Evolutionary conservation across 169 alveolate species (phyloP), one percentile per base, ranked within the genome.

Genomic region (Cryptosporidium canis): DNA sequence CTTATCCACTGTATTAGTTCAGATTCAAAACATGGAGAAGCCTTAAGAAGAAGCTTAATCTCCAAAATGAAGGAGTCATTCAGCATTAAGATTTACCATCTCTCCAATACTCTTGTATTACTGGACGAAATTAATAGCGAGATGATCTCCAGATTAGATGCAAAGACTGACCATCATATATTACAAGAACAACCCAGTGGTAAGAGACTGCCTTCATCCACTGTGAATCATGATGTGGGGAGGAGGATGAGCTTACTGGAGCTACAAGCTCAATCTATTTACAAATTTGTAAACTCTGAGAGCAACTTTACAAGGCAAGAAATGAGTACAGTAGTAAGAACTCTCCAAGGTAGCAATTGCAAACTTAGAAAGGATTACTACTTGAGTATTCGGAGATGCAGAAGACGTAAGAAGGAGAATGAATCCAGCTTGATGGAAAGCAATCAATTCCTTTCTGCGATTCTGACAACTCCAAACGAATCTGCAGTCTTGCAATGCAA

Each of bases 201-300:
- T n/a, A 31, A 43, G n/a, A 8, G 24, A 63, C 14, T 31, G 16
- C 31, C 16, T 7, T 9, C 33, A 14, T 37, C 31, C 8, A 66
- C 35, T n/a, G 66, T 18, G n/a, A 9, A 63, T 63, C n/a, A 63
- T 27, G 41, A 24, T 63, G 2, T 14, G n/a, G 9, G 16, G 33
- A 21, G 18, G 29, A 47, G 31, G 29, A 72, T 56, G n/a, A 55
- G 55, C 24, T 21, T 72, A n/a, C 21, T 72, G 48, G 70, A 72
- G 29, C 35, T 72, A 45, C 70, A 72, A 37, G 85, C 85, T 14
- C 85, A 72, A 31, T 31, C 85, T 33, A 72, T 72, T 12, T 72
- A 55, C 53, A 72, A 56, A 56, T 72, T 72, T 56, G 70, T 72
- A 1, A 72, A 72, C 45, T 72, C 85, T n/a, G 85, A 72, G 45